These are phyloP conservation scores for Pleurotus eryngii DNA, from an alignment of 768 basidiomycete genomes.

Conservation along the genomic window DNA sequence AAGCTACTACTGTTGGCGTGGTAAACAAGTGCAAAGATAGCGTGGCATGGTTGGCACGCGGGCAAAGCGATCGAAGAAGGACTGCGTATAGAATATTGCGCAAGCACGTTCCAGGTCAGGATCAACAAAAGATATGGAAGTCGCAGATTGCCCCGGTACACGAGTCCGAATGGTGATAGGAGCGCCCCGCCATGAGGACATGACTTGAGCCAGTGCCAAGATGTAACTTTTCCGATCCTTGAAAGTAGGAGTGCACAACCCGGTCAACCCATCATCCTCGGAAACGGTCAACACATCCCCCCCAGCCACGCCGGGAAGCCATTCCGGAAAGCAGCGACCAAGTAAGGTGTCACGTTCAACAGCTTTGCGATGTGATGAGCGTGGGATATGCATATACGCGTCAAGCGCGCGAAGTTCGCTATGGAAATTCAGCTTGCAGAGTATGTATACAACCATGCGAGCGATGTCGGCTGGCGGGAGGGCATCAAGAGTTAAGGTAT, in stretches of 20 bases:
- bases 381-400: background rate
- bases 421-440: background rate
- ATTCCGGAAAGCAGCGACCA: background rate
- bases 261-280: background rate
- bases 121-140: background rate
- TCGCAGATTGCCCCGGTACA: background rate
- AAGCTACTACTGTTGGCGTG: too few species aligned
- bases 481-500: too few species aligned
- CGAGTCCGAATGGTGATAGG: background rate
- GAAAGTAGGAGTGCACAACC: background rate
- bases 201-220: background rate
- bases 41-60: background rate
- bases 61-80: background rate
- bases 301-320: background rate
- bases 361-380: too few species aligned
- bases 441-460: background rate
- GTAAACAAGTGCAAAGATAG: background rate
- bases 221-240: background rate
- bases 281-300: background rate
- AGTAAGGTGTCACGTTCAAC: background rate
- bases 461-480: background rate
- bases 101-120: background rate
- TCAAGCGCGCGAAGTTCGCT: background rate
- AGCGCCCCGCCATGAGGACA: background rate
- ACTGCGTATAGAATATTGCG: background rate